phyloP scores from a whole-genome alignment of 768 basidiomycete genomes.

The Auricularia heimuer region DNA sequence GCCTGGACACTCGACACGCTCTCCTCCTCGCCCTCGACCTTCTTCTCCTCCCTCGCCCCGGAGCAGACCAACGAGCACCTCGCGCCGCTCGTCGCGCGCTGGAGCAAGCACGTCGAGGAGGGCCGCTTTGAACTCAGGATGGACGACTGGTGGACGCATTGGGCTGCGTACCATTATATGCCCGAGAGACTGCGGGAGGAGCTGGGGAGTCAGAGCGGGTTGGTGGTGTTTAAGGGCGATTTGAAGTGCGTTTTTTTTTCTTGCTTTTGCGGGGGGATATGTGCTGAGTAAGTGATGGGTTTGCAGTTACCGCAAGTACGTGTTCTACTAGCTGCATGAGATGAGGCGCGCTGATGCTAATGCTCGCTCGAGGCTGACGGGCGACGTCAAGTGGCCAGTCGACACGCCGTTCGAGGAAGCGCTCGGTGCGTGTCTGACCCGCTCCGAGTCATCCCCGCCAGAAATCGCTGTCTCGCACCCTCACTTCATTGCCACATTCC shows the following conservation, averaged over 20 bases:
- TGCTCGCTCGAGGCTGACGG: constrained; percentile 51
- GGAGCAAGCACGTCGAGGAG: constrained; percentile 57
- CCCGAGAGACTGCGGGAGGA: constrained; percentile 36
- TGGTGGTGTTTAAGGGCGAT: constrained; percentile 91
- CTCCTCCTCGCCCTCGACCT: constrained; percentile 43
- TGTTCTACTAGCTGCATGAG: too few species aligned
- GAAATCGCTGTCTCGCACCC: too few species aligned
- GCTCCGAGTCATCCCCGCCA: too few species aligned
- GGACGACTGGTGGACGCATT: constrained; percentile 62
- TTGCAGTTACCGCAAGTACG: constrained; percentile 45
- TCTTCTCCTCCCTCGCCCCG: constrained; percentile 34
- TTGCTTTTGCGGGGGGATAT: not conserved
- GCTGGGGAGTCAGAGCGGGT: constrained; percentile 38
- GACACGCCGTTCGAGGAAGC: constrained; percentile 66
- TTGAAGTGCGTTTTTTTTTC: constrained; percentile 58
- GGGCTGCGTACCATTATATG: constrained; percentile 73
- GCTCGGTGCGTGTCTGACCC: constrained; percentile 38
- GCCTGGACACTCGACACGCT: constrained; percentile 32
- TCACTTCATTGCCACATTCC: not conserved
- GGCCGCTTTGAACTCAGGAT: constrained; percentile 58
- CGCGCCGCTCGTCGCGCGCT: constrained; percentile 52
- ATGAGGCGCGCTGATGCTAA: too few species aligned
- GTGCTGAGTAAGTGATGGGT: not conserved
- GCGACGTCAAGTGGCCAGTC: constrained; percentile 81
- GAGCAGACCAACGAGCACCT: constrained; percentile 31